These are phyloP conservation scores for Calamus simplicifolius DNA, from an alignment of 176 grass and related monocot species.

Conservation along the genomic window DNA sequence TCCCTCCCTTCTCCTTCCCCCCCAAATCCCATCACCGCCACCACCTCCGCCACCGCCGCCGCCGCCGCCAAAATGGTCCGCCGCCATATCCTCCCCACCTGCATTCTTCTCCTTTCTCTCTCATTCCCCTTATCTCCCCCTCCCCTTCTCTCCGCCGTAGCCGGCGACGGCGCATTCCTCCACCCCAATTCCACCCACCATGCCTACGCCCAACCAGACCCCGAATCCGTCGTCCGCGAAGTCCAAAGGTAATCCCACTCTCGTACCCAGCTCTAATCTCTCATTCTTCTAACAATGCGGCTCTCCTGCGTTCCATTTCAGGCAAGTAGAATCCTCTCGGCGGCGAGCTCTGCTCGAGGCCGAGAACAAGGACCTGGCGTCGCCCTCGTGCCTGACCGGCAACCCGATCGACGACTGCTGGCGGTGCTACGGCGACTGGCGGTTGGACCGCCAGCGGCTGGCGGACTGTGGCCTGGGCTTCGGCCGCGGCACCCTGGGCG, in stretches of 20 bases:
- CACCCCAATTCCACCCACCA: constrained; percentile 17
- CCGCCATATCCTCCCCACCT: constrained; percentile 1
- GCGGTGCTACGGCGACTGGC: constrained; percentile 78
- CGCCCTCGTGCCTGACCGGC: constrained; percentile 46
- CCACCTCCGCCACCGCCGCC: constrained; percentile 24
- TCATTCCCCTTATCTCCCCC: not conserved
- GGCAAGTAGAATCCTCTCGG: constrained; percentile 39
- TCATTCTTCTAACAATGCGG: not conserved
- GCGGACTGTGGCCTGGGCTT: constrained; percentile 92
- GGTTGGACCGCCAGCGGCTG: constrained; percentile 55
- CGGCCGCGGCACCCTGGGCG: constrained; percentile 57
- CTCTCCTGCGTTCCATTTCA: not conserved
- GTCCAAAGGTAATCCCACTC: constrained; percentile 36
- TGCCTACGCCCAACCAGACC: constrained; percentile 36
- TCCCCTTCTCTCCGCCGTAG: not conserved
- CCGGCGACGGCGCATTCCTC: not conserved
- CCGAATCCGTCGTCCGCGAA: constrained; percentile 45
- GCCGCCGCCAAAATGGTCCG: constrained; percentile 14
- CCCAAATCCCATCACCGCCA: not conserved
- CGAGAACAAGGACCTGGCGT: constrained; percentile 3
- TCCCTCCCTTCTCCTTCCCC: constrained; percentile 3
- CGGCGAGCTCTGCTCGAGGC: constrained; percentile 33
- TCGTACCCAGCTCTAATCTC: too few species aligned
- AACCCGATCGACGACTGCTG: constrained; percentile 95
- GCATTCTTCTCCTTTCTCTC: constrained; percentile 18